Evolutionary conservation across 2,329 filamentous ascomycete species (phyloP), one percentile per base, ranked within the genome.

Genomic region (Dothistroma pini): DNA sequence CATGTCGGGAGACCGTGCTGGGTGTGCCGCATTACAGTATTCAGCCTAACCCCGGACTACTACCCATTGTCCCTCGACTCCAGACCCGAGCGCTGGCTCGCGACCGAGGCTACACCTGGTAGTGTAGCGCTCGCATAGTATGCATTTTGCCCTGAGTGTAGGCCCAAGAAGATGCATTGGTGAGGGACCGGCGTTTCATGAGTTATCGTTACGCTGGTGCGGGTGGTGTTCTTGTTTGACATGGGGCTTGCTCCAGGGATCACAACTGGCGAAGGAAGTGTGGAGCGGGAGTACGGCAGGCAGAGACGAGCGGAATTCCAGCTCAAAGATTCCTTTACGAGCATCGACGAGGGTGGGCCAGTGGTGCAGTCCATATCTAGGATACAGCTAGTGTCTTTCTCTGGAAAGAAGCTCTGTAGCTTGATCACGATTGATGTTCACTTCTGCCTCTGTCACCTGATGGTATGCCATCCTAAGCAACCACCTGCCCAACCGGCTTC

Each of bases 21-120:
- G 75, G 72, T 2, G 68, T 73, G 0, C 69, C 70, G 7, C 66
- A 69, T 12, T 78, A 76, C 54, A 63, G 68, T 0, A 64, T 77
- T 0, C 75, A 77, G 6, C 75, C 75, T 49, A 72, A 74, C 49
- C 59, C 68, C 11, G n/a, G 58, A 61, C 0, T 72, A 72, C 58
- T 75, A 70, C 53, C 62, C 64, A 2, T 47, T 62, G 1, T 66
- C 70, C 0, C 69, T 65, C 52, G 59, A 49, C 2, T 74, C 64
- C 65, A 21, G 58, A 0, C 71, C 72, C 4, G 67, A 69, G 41
- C 63, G 72, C 14, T 74, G 71, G 71, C 54, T 66, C 10, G 52
- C 57, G 4, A 58, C 32, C 1, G 50, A 41, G 4, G 52, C 58
- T 4, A 59, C 61, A 55, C 61, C 8, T 12, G 34, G n/a, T n/a